Percentiles rank a stretch among this genome's conserved stretches.
phyloP scores from a whole-genome alignment of 164 flowering plant genomes.

The Brasenia schreberi region DNA sequence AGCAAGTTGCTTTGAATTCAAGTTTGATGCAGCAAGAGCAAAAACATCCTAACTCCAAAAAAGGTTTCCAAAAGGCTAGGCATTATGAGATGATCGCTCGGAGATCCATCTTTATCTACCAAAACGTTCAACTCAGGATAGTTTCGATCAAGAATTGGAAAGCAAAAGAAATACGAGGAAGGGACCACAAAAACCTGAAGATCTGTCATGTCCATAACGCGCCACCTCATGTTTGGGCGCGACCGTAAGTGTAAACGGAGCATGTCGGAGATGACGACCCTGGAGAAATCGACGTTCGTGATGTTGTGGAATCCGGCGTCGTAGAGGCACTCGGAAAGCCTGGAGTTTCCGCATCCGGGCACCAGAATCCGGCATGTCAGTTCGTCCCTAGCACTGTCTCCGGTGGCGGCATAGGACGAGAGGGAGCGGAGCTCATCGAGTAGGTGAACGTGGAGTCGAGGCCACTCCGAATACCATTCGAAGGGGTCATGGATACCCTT shows the following conservation, averaged over 20 bases:
- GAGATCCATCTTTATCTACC: too few species aligned
- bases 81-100: too few species aligned
- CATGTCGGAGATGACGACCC: slow-evolving; percentile 81
- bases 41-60: too few species aligned
- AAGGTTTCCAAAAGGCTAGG: too few species aligned
- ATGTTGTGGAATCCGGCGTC: slow-evolving; percentile 60
- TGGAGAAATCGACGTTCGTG: slow-evolving; percentile 87
- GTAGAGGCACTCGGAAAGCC: slow-evolving; percentile 68
- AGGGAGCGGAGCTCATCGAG: slow-evolving; percentile 25
- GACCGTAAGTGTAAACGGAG: slow-evolving; percentile 53
- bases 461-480: slow-evolving; percentile 98
- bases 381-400: slow-evolving; percentile 18
- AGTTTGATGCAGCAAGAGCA: too few species aligned
- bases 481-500: slow-evolving; percentile 56
- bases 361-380: slow-evolving; percentile 38
- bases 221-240: slow-evolving; percentile 82
- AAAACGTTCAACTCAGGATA: too few species aligned
- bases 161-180: too few species aligned
- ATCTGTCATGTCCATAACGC: slow-evolving; percentile 87
- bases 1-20: too few species aligned
- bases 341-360: slow-evolving; percentile 92
- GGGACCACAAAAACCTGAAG: slow-evolving; percentile 49
- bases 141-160: too few species aligned
- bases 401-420: not conserved
- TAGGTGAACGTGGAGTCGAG: slow-evolving; percentile 38